A percentile compares a stretch with the other conserved stretches of the same genome.
Evolutionary conservation across 2,329 filamentous ascomycete genomes (phyloP).

Genomic region (Sarocladiaceae sp.): DNA sequence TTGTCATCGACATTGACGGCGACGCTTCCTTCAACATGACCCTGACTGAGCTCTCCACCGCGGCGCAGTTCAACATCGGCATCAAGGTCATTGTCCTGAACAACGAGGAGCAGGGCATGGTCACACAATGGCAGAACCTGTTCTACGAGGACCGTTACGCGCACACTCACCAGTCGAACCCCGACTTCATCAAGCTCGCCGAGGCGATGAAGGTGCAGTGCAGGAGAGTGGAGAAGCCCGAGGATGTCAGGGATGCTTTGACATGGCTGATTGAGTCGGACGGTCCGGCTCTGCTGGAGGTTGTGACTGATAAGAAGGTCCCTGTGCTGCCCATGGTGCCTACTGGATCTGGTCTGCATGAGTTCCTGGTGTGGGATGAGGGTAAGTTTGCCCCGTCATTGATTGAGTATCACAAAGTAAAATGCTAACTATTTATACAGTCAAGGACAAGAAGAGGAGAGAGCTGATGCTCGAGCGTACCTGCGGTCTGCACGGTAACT

Average conservation of each 20-base stretch:
- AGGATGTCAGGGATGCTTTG: conserved; percentile 72
- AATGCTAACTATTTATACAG: conserved; percentile 41
- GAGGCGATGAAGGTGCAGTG: conserved; percentile 87
- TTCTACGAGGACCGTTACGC: conserved; percentile 94
- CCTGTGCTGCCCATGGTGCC: conserved; percentile 98
- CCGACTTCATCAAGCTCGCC: conserved; percentile 89
- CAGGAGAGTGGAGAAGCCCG: conserved; percentile 66
- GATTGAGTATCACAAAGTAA: not conserved
- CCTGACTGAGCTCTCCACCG: conserved; percentile 88
- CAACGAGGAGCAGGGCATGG: conserved; percentile 98
- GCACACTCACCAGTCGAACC: conserved; percentile 91
- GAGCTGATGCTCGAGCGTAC: conserved; percentile 64
- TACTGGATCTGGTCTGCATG: conserved; percentile 78
- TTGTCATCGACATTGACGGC: conserved; percentile 94
- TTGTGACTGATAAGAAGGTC: conserved; percentile 86
- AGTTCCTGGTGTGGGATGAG: conserved; percentile 61
- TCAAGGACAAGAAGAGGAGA: conserved; percentile 63
- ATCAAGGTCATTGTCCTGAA: conserved; percentile 94
- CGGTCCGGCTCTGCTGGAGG: conserved; percentile 89
- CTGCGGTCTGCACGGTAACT: conserved; percentile 38
- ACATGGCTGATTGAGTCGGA: conserved; percentile 87
- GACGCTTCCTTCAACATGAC: conserved; percentile 99
- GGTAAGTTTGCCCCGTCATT: conserved; percentile 20
- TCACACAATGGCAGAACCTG: conserved; percentile 96
- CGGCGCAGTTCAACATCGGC: conserved; percentile 92